phyloP scores from a whole-genome alignment of 371 early-diverging fungal species.

The Mucor sp. region DNA sequence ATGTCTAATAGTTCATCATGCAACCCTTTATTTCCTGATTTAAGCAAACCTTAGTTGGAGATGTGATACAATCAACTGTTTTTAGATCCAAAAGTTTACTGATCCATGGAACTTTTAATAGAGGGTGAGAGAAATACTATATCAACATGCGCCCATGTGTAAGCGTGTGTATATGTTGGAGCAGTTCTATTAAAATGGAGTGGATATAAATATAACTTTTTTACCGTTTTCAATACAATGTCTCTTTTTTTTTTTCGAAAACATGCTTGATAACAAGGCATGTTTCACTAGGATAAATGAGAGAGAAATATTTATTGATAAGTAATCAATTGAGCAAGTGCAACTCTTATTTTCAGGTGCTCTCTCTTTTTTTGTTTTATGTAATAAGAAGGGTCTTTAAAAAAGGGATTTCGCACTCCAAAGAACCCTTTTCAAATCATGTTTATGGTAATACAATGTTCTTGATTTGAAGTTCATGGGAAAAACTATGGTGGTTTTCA shows the following conservation, averaged over 20 bases:
- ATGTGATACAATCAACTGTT: background rate
- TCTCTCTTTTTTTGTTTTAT: background rate
- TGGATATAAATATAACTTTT: background rate
- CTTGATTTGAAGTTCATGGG: background rate
- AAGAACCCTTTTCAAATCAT: background rate
- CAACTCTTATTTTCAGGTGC: background rate
- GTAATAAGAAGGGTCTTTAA: conserved; percentile 11
- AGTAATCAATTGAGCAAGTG: background rate
- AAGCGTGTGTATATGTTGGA: background rate
- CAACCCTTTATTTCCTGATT: background rate
- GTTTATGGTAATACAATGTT: background rate
- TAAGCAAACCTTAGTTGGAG: background rate
- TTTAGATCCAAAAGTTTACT: background rate
- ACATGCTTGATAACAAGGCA: background rate
- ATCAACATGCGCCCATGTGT: background rate
- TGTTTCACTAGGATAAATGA: background rate
- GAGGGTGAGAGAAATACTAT: background rate
- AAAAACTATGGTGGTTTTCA: background rate
- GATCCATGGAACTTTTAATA: background rate
- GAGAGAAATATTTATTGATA: background rate
- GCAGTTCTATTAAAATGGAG: background rate
- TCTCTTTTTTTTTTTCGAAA: background rate
- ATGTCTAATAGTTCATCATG: background rate
- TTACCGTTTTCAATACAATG: background rate
- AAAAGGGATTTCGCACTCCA: background rate